These are phyloP conservation scores for Polytolypa hystricis DNA, from an alignment of 2,329 filamentous ascomycete genomes.

Conservation along the genomic window DNA sequence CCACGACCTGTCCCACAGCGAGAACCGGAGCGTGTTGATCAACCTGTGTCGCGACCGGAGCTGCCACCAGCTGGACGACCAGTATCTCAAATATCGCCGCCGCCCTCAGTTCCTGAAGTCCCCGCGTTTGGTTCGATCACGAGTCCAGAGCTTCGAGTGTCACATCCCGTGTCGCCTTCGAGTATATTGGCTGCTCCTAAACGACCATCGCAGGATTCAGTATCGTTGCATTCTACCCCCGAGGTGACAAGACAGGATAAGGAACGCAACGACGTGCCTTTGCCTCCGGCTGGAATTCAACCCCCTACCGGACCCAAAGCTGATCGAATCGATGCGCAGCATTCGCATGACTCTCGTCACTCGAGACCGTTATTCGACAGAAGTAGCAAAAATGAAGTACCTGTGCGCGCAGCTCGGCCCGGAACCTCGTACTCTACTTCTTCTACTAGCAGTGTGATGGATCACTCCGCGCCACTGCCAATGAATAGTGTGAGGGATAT, in stretches of 20 bases:
- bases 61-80: slow-evolving; percentile 18
- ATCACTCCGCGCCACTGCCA: background rate
- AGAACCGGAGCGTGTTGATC: slow-evolving; percentile 22
- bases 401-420: slow-evolving; percentile 16
- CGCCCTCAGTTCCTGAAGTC: slow-evolving; percentile 31
- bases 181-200: too few relatives aligned
- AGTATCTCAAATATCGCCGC: slow-evolving; percentile 24
- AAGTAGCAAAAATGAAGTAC: slow-evolving; percentile 17
- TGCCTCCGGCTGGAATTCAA: slow-evolving; percentile 18
- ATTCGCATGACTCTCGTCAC: slow-evolving; percentile 16
- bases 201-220: too few relatives aligned
- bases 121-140: slow-evolving; percentile 32
- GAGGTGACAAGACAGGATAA: too few relatives aligned
- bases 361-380: slow-evolving; percentile 18
- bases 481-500: too few relatives aligned
- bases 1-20: slow-evolving; percentile 21
- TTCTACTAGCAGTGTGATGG: background rate
- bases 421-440: slow-evolving; percentile 10
- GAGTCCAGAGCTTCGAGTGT: too few relatives aligned
- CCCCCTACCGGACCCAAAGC: slow-evolving; percentile 36
- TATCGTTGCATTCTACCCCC: too few relatives aligned
- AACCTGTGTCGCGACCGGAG: slow-evolving; percentile 18
- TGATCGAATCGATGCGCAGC: slow-evolving; percentile 21
- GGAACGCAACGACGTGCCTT: slow-evolving; percentile 15
- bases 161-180: too few relatives aligned